A percentile compares a stretch with the other conserved stretches of the same genome.
phyloP scores from a whole-genome alignment of 495 filamentous ascomycete species.

The Aspergillus olivimuriae region DNA sequence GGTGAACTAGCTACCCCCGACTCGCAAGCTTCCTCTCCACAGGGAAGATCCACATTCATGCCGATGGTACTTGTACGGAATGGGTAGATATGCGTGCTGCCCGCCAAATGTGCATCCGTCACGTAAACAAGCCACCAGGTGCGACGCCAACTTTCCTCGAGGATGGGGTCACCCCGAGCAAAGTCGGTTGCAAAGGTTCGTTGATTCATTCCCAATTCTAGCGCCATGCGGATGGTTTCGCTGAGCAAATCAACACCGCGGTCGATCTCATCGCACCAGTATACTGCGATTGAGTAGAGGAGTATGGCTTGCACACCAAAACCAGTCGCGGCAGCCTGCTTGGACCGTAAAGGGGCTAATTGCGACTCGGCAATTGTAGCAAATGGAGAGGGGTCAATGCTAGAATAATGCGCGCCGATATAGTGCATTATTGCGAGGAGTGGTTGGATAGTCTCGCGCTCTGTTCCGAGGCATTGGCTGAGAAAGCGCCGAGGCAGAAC shows the following conservation, averaged over 20 bases:
- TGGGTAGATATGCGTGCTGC: constrained; percentile 22
- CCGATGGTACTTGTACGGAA: constrained; percentile 51
- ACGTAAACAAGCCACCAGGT: constrained; percentile 34
- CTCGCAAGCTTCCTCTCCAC: constrained; percentile 66
- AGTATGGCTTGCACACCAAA: too few species aligned
- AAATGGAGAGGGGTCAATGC: too few species aligned
- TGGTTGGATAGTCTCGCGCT: too few species aligned
- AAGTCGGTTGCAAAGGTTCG: constrained; percentile 14
- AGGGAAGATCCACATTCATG: constrained; percentile 61
- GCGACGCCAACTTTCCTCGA: constrained; percentile 28
- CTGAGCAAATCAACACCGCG: too few species aligned
- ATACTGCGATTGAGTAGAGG: constrained; percentile 27
- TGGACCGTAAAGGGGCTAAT: too few species aligned
- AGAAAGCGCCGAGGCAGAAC: too few species aligned
- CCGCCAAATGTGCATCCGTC: constrained; percentile 24
- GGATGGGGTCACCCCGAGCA: constrained; percentile 15
- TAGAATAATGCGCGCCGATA: too few species aligned
- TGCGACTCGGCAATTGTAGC: too few species aligned
- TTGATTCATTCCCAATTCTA: constrained; percentile 20
- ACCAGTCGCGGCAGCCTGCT: too few species aligned
- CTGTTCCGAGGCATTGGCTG: too few species aligned
- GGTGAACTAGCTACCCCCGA: constrained; percentile 47
- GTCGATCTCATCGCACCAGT: constrained; percentile 27
- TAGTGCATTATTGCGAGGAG: too few species aligned
- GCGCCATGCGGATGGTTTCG: constrained; percentile 35